These are phyloP conservation scores for Ilyonectria mors-panacis DNA, from an alignment of 2,329 filamentous ascomycete species.

Conservation along the genomic window DNA sequence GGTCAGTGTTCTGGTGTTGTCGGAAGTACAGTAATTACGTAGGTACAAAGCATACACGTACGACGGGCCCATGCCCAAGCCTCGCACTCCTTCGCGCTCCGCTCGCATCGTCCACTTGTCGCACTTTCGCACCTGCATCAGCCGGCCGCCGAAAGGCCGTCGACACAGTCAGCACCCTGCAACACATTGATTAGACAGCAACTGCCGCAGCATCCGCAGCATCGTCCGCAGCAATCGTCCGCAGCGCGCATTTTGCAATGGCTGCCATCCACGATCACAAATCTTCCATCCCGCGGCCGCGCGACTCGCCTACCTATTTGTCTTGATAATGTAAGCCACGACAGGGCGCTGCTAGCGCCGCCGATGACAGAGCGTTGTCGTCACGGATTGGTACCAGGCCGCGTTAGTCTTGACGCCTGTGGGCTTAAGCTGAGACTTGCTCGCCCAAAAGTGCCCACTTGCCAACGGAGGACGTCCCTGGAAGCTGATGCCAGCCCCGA, in stretches of 20 bases:
- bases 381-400: conserved; percentile 35
- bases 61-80: conserved; percentile 19
- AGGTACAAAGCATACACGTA: conserved; percentile 22
- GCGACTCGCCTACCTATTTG: not conserved
- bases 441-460: conserved; percentile 15
- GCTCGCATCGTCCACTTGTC: conserved; percentile 10
- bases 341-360: conserved; percentile 24
- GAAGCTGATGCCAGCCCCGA: conserved; percentile 25
- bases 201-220: conserved; percentile 20
- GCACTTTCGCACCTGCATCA: not conserved
- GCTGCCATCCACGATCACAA: conserved; percentile 2
- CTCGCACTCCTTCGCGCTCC: conserved; percentile 18
- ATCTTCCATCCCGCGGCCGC: conserved; percentile 2
- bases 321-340: conserved; percentile 37
- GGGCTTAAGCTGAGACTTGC: conserved; percentile 36
- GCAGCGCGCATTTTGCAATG: not conserved
- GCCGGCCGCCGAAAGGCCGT: not conserved
- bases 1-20: conserved; percentile 16
- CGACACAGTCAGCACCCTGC: conserved; percentile 16
- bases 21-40: conserved; percentile 18
- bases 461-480: conserved; percentile 14
- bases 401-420: conserved; percentile 36
- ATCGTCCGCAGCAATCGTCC: conserved; percentile 4
- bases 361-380: conserved; percentile 30
- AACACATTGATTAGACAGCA: conserved; percentile 9